Conservation (phyloP, 2,329 filamentous ascomycete species). For the Ramularia endophylla region DNA sequence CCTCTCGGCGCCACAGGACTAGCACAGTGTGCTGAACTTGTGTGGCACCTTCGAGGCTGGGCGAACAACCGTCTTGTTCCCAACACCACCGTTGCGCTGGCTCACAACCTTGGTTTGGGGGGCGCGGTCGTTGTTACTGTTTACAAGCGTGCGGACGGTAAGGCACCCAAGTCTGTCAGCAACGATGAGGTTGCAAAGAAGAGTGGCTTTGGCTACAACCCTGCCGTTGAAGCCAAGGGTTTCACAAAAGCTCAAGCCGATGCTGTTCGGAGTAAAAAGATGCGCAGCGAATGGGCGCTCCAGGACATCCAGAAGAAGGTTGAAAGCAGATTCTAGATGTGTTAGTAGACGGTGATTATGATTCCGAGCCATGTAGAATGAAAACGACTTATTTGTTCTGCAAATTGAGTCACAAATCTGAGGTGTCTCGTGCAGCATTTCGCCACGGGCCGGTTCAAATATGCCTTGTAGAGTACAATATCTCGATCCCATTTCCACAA, state of each 20-base stretch:
- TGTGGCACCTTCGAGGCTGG: constrained; percentile 95
- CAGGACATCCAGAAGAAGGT: constrained; percentile 70
- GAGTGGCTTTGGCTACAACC: constrained; percentile 83
- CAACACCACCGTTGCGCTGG: constrained; percentile 66
- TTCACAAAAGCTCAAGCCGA: constrained; percentile 74
- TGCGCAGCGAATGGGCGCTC: constrained; percentile 64
- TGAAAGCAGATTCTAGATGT: constrained; percentile 55
- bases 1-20: constrained; percentile 88
- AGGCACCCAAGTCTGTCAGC: constrained; percentile 54
- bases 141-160: constrained; percentile 76
- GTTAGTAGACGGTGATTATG: no score
- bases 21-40: constrained; percentile 91
- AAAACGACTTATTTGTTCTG: no score
- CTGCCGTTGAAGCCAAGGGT: constrained; percentile 79
- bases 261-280: constrained; percentile 63
- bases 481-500: no score
- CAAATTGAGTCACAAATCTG: no score
- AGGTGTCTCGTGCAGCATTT: no score
- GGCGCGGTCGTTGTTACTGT: constrained; percentile 87
- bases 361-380: no score
- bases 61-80: constrained; percentile 77
- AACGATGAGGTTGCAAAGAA: constrained; percentile 58
- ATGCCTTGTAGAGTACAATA: no score
- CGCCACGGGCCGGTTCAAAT: no score
- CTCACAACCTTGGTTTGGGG: constrained; percentile 89